Evolutionary conservation across 768 basidiomycete genomes (phyloP).

Genomic region (Chalciporus pseudorubinellus): DNA sequence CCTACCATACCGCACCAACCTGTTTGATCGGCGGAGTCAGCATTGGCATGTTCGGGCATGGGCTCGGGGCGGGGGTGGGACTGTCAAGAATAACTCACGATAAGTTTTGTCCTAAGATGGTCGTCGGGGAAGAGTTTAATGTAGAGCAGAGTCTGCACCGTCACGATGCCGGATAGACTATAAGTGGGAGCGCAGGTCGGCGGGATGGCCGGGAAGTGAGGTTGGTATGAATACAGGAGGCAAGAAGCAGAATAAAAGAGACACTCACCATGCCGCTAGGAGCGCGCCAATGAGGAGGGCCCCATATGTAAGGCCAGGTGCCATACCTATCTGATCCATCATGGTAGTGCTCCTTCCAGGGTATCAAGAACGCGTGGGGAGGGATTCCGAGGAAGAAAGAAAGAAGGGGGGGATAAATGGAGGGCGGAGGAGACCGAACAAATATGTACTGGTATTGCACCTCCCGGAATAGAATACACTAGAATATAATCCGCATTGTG

Average conservation of each 20-base stretch:
- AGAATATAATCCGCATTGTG: no score
- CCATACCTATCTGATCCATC: not conserved
- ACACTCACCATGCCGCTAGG: constrained; percentile 26
- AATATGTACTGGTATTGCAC: no score
- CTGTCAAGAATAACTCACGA: constrained; percentile 12
- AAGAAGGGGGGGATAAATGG: not conserved
- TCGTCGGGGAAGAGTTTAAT: constrained; percentile 30
- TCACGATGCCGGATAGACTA: constrained; percentile 29
- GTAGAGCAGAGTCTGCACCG: constrained; percentile 29
- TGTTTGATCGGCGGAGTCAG: constrained; percentile 1
- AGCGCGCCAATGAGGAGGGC: constrained; percentile 30
- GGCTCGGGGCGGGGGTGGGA: not conserved
- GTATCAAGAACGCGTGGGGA: not conserved
- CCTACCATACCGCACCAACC: constrained; percentile 30
- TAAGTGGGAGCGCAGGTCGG: not conserved
- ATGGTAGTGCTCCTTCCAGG: not conserved
- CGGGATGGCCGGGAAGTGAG: not conserved
- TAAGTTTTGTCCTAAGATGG: constrained; percentile 17
- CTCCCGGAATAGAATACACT: no score
- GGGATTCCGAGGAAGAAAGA: not conserved
- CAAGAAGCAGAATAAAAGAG: not conserved
- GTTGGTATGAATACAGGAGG: not conserved
- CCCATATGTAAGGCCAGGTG: constrained; percentile 22
- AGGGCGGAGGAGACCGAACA: not conserved
- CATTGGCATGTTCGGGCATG: not conserved